Conservation (phyloP, 768 basidiomycete genomes). For the Phlegmacium glaucopus region DNA sequence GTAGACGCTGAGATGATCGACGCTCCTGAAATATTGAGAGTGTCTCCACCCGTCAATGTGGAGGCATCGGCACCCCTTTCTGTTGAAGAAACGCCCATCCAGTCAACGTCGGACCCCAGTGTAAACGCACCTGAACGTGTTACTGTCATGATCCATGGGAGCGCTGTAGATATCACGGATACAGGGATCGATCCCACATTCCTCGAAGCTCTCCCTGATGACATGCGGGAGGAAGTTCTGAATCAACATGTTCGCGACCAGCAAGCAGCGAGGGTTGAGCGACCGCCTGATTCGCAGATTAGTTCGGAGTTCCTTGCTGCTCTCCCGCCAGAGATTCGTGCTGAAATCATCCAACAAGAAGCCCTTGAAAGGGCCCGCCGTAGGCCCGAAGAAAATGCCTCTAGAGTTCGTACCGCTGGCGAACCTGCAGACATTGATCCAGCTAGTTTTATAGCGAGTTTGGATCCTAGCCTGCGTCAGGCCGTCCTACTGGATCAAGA, state of each 20-base stretch:
- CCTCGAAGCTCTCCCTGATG: constrained; percentile 95
- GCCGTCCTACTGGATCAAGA: constrained; percentile 90
- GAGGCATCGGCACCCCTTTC: constrained; percentile 3
- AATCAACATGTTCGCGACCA: constrained; percentile 96
- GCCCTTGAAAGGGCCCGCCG: constrained; percentile 72
- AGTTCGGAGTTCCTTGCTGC: constrained; percentile 95
- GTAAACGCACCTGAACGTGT: constrained; percentile 56
- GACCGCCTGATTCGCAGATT: constrained; percentile 82
- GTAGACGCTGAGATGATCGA: constrained; percentile 54
- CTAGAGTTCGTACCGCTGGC: constrained; percentile 41
- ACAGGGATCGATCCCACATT: constrained; percentile 98
- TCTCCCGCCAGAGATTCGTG: constrained; percentile 92
- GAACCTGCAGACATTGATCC: constrained; percentile 78
- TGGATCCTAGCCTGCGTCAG: constrained; percentile 86
- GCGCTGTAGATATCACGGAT: constrained; percentile 94
- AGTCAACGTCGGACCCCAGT: constrained; percentile 17
- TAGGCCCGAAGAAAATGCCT: constrained; percentile 31
- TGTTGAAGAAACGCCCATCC: constrained; percentile 13
- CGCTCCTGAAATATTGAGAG: constrained; percentile 20
- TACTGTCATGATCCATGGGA: constrained; percentile 90
- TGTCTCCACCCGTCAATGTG: constrained; percentile 6
- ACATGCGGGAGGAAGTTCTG: constrained; percentile 97
- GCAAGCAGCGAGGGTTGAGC: constrained; percentile 70
- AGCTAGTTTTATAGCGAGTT: constrained; percentile 86
- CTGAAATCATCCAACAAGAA: constrained; percentile 96